Conservation (phyloP, 331 rosid species). For the Dryas integrifolia region DNA sequence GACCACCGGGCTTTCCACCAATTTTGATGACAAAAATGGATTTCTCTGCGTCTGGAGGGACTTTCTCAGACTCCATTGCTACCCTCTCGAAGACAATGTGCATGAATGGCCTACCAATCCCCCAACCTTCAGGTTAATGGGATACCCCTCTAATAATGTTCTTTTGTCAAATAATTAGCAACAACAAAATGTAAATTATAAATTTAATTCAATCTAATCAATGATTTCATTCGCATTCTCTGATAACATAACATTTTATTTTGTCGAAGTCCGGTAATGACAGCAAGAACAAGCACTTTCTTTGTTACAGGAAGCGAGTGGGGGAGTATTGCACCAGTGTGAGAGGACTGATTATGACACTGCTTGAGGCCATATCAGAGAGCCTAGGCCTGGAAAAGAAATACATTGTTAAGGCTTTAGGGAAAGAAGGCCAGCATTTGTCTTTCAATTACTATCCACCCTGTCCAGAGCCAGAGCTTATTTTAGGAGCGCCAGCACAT, state of each 20-base stretch:
- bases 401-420: constrained; percentile 28
- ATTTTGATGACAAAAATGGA: constrained; percentile 76
- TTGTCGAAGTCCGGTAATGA: too few relatives aligned
- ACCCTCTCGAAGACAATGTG: constrained; percentile 57
- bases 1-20: constrained; percentile 75
- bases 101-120: constrained; percentile 82
- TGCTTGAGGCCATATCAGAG: constrained; percentile 49
- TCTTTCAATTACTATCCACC: constrained; percentile 55
- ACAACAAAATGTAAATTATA: too few relatives aligned
- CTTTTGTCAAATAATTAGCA: not conserved
- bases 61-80: constrained; percentile 67
- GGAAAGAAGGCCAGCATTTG: constrained; percentile 53
- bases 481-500: constrained; percentile 49
- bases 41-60: constrained; percentile 76
- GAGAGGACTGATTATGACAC: constrained; percentile 33
- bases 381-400: constrained; percentile 38
- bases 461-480: constrained; percentile 54
- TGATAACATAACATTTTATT: not conserved
- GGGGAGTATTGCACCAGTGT: constrained; percentile 47
- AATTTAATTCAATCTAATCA: too few relatives aligned
- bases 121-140: constrained; percentile 55
- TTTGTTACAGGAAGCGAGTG: constrained; percentile 45
- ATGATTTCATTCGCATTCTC: too few relatives aligned
- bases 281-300: too few relatives aligned
- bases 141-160: not conserved